Base-by-base conservation (phyloP, 1,139 yeast species). In the Lizanozyma gosingica region DNA sequence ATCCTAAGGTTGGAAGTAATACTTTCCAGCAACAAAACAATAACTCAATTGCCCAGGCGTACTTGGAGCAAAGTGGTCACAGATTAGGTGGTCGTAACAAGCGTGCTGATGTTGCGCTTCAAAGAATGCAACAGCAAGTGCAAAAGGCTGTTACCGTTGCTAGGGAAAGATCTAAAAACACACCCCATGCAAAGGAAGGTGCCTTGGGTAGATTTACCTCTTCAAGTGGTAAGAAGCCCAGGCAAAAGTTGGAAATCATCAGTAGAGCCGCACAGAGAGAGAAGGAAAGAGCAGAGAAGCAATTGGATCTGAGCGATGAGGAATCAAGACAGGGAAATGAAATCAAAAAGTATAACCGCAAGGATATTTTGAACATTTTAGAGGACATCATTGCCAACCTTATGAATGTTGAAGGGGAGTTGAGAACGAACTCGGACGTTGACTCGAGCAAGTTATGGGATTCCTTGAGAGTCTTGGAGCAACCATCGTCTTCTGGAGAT, bases 61-160 rank as follows among this genome's bases (percentile, higher is more conserved):
- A 94, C 56, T 70, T 92, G 59, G 94, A 86, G 55, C 95, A 87
- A 61, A 83, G 94, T 48, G 95, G 96, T 38, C 95, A 87, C 58
- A 79, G 94, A 63, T 69, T 85, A 44, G 94, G 95, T 47, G 94
- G 95, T 39, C 80, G 95, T 58, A 76, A 78, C 53, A 81, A 85
- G 65, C 73, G 95, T 56, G 92, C 94, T n/a, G 96, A 87, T 60
- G 83, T 90, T 50, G 97, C 97, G 1, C 73, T 90, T 54, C 96
- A 86, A 65, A 81, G 96, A 71, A 90, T 92, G 97, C 97, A 92
- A 66, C 96, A 90, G 57, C 97, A 92, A 65, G 97, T 94, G 43
- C 95, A 90, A 58, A 85, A 85, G 56, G 97, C 97, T 6, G 97
- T 92, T 17, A 85, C 94, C 38, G 94, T 87, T 40, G 97, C 97